phyloP scores from a whole-genome alignment of 192 early-diverging fungal species.

The Coemansia nantahalensis region DNA sequence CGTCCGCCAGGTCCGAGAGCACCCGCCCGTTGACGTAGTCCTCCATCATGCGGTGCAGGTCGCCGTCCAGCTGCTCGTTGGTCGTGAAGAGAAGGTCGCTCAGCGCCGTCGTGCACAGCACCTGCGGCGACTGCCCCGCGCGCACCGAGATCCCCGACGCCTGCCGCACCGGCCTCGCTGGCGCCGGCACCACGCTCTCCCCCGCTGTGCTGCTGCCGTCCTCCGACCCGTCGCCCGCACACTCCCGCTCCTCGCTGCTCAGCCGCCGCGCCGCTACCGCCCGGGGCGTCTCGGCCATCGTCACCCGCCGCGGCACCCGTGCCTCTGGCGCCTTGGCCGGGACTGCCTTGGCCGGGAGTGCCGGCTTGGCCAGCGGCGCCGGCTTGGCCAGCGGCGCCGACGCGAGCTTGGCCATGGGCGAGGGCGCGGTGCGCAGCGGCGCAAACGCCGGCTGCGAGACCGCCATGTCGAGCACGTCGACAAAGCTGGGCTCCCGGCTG shows the following conservation, averaged over 20 bases:
- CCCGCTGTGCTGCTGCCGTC: too few relatives aligned
- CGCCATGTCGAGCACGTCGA: slow-evolving; percentile 9
- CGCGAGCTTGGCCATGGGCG: too few relatives aligned
- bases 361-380: too few relatives aligned
- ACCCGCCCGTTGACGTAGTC: slow-evolving; percentile 20
- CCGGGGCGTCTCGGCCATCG: too few relatives aligned
- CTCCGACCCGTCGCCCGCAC: slow-evolving; percentile 12
- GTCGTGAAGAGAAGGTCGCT: slow-evolving; percentile 46
- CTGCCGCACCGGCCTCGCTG: background rate
- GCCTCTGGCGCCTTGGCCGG: background rate
- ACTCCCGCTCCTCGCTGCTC: slow-evolving; percentile 38
- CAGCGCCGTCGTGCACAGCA: slow-evolving; percentile 23
- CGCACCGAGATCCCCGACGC: slow-evolving; percentile 8
- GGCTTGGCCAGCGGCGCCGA: too few relatives aligned
- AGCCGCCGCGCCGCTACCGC: slow-evolving; percentile 1
- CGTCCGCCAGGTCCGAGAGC: slow-evolving; percentile 7
- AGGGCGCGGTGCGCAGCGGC: slow-evolving; percentile 21
- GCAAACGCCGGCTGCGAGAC: background rate
- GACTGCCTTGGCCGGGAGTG: background rate
- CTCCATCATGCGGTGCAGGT: slow-evolving; percentile 20
- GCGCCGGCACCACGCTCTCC: background rate
- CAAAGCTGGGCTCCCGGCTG: slow-evolving; percentile 6
- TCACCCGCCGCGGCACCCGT: too few relatives aligned
- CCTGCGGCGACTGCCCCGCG: slow-evolving; percentile 5
- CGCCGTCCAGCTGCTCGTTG: slow-evolving; percentile 30